These are phyloP conservation scores for Neurospora africana DNA, from an alignment of 495 filamentous ascomycete species.

Conservation along the genomic window DNA sequence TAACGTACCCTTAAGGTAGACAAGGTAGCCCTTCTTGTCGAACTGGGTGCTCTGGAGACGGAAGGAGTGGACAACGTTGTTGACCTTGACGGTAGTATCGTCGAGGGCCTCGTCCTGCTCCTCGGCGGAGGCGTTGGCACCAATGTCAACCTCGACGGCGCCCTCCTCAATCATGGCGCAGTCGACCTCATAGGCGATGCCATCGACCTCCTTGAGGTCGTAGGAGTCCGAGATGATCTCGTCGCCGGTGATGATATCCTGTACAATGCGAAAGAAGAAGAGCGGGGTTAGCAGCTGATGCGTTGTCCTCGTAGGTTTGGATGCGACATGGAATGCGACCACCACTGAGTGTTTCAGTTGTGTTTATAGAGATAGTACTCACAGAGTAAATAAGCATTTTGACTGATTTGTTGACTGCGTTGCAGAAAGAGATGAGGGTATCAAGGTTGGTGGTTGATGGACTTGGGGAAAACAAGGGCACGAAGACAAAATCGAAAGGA, in stretches of 20 bases:
- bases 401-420: constrained; percentile 19
- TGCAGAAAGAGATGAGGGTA: constrained; percentile 1
- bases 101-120: constrained; percentile 65
- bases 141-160: constrained; percentile 69
- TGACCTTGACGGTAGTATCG: constrained; percentile 64
- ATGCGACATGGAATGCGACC: background rate
- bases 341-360: background rate
- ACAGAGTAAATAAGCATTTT: constrained; percentile 92
- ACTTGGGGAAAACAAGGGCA: background rate
- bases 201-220: constrained; percentile 63
- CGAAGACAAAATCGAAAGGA: constrained; percentile 9
- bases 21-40: constrained; percentile 76
- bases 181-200: constrained; percentile 73
- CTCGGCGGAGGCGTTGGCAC: constrained; percentile 95
- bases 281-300: constrained; percentile 11
- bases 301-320: background rate
- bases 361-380: constrained; percentile 37
- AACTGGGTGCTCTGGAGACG: constrained; percentile 64
- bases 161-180: constrained; percentile 76
- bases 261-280: background rate
- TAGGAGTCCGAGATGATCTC: constrained; percentile 96
- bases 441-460: constrained; percentile 3
- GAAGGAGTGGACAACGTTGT: constrained; percentile 91
- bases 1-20: constrained; percentile 64
- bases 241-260: constrained; percentile 87